Evolutionary conservation across 345 rosid genomes (phyloP).

Genomic region (Melastoma malabathricum): DNA sequence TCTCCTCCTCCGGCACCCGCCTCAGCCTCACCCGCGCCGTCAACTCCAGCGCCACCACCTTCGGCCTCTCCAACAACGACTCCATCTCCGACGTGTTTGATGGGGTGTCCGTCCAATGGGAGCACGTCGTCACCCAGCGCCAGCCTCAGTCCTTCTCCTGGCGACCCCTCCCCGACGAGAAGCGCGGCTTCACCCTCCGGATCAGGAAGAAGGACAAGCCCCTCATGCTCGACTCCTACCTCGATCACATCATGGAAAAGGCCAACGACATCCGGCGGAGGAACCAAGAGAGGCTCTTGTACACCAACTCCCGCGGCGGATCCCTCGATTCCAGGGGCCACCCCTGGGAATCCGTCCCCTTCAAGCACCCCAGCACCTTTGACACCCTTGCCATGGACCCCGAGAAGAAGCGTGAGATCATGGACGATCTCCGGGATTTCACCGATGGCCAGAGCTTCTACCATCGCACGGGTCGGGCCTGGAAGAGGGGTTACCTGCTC

Average conservation of each 20-base stretch:
- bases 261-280: constrained; percentile 65
- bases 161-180: constrained; percentile 96
- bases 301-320: constrained; percentile 81
- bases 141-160: constrained; percentile 71
- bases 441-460: constrained; percentile 52
- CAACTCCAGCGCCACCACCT: constrained; percentile 80
- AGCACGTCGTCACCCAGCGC: constrained; percentile 74
- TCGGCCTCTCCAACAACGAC: constrained; percentile 77
- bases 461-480: constrained; percentile 83
- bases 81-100: constrained; percentile 47
- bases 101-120: constrained; percentile 64
- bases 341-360: constrained; percentile 96
- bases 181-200: constrained; percentile 73
- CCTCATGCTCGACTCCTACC: constrained; percentile 42
- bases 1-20: constrained; percentile 64
- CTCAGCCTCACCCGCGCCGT: constrained; percentile 74
- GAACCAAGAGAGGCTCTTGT: constrained; percentile 60
- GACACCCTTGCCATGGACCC: constrained; percentile 91
- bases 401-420: constrained; percentile 36
- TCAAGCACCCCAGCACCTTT: constrained; percentile 91
- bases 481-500: constrained; percentile 84
- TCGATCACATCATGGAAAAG: constrained; percentile 67
- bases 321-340: constrained; percentile 79
- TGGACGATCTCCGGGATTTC: constrained; percentile 63
- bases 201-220: constrained; percentile 57